Conservation (phyloP, 176 grass and related monocot species). For the Hordeum marinum region DNA sequence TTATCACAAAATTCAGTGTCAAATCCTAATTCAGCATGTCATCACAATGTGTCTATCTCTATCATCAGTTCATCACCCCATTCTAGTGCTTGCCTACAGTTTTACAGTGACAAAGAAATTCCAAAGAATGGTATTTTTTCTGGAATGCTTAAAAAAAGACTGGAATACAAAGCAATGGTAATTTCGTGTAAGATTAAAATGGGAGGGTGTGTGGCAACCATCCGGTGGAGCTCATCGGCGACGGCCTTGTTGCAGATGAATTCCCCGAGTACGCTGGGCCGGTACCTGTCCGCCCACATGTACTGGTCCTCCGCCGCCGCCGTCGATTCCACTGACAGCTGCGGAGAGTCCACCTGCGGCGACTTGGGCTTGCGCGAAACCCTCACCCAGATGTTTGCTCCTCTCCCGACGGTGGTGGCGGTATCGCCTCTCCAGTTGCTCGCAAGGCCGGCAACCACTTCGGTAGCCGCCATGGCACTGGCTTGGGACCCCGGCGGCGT, state of each 20-base stretch:
- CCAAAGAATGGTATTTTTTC: no score
- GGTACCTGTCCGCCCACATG: slow-evolving; percentile 58
- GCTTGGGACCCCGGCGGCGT: slow-evolving; percentile 4
- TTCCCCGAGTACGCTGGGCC: slow-evolving; percentile 32
- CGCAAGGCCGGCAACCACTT: background rate
- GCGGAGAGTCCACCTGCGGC: background rate
- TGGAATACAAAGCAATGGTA: background rate
- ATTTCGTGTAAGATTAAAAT: background rate
- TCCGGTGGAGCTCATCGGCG: slow-evolving; percentile 29
- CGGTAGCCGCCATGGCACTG: background rate
- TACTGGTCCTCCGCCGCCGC: slow-evolving; percentile 24
- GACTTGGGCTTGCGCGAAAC: background rate
- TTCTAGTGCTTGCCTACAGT: background rate
- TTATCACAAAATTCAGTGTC: slow-evolving; percentile 10
- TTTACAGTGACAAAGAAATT: background rate
- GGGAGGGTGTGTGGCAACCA: slow-evolving; percentile 28
- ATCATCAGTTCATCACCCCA: background rate
- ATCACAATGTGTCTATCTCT: background rate
- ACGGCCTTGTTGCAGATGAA: slow-evolving; percentile 62
- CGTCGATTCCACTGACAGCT: background rate
- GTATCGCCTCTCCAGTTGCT: slow-evolving; percentile 5
- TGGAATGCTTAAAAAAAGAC: no score
- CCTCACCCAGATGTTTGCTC: slow-evolving; percentile 16
- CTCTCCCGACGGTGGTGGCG: background rate
- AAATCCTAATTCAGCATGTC: background rate